Base-by-base conservation (phyloP, 192 early-diverging fungal species). In the Coemansia sp. region DNA sequence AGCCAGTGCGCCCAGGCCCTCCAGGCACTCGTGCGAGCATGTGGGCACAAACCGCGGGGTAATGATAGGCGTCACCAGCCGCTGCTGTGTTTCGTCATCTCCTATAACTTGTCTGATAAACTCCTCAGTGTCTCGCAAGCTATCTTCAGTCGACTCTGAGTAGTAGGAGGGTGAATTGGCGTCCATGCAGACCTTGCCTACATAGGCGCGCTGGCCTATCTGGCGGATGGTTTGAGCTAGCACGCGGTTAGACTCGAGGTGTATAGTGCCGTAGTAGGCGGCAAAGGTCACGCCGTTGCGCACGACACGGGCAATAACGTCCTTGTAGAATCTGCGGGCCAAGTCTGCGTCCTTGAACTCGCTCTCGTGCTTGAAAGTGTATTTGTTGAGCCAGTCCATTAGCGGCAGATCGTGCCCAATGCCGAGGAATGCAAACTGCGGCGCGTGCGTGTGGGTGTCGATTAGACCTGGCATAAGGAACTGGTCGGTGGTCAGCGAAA, bases 111-210 rank as follows among this genome's bases (percentile, higher is more conserved):
- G 86, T 40, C 87, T 76, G 40, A 94, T 82, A 67, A 93, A 93
- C 27, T 81, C 72, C 20, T 84, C 78, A 0, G 94, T 98, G 24
- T 87, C 86, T 15, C 80, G 66, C 33, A 97, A 68, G 69, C 88
- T 91, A 22, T 84, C 75, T 34, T 89, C 85, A 8, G 90, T 91
- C 20, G 84, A 74, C 76, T 97, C 95, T 29, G 88, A 74, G 78
- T 95, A 93, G 71, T 87, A 90, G 39, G 90, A 87, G 29, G 95
- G 94, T 1, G 88, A 77, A 74, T 96, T 95, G 66, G 90, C 83
- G 79, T 97, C 95, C 97, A 98, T 98, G 87, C 94, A 95, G 64
- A 98, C 95, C 74, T 97, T 97, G 20, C 97, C 97, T 40, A 98
- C 89, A 74, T 89, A 94, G 22, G 92, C 95, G 64, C 97, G 92